Evolutionary conservation across 1,139 yeast species (phyloP).

Genomic region (Magnusiomyces sp.): DNA sequence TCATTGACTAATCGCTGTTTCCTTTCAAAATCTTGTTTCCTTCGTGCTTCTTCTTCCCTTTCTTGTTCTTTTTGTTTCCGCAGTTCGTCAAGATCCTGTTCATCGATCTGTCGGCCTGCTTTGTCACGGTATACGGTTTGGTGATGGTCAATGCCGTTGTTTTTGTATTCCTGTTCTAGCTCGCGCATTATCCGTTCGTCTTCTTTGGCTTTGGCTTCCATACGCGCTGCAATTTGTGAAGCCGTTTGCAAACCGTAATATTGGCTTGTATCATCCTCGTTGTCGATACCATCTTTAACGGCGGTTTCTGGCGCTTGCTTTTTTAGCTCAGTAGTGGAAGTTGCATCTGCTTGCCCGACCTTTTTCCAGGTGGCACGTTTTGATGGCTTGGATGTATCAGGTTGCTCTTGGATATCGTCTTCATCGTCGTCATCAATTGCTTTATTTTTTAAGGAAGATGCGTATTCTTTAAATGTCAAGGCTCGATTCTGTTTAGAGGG

Average conservation of each 20-base stretch:
- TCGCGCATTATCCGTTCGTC: slow-evolving; percentile 10
- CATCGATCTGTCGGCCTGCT: slow-evolving; percentile 44
- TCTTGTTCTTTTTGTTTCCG: slow-evolving; percentile 22
- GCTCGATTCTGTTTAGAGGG: slow-evolving; percentile 12
- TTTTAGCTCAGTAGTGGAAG: background rate
- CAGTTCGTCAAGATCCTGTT: slow-evolving; percentile 23
- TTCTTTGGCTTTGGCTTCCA: slow-evolving; percentile 18
- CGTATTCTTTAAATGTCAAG: slow-evolving; percentile 2
- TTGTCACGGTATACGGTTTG: slow-evolving; percentile 55
- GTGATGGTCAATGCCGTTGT: slow-evolving; percentile 13
- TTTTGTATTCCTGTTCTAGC: slow-evolving; percentile 9
- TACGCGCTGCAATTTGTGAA: slow-evolving; percentile 33
- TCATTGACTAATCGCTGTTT: slow-evolving; percentile 32
- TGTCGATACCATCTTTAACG: background rate
- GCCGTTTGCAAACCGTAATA: slow-evolving; percentile 40
- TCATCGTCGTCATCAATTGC: slow-evolving; percentile 19
- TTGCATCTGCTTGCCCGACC: slow-evolving; percentile 16
- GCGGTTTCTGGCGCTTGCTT: background rate
- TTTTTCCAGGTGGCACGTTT: slow-evolving; percentile 27
- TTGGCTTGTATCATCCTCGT: slow-evolving; percentile 4
- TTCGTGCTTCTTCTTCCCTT: slow-evolving; percentile 28
- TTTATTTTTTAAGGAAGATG: slow-evolving; percentile 13
- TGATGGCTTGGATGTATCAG: slow-evolving; percentile 21
- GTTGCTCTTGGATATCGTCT: slow-evolving; percentile 12
- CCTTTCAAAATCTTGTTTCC: slow-evolving; percentile 9